Base-by-base conservation (phyloP, 257 asterid species). In the Solanum virginianum region DNA sequence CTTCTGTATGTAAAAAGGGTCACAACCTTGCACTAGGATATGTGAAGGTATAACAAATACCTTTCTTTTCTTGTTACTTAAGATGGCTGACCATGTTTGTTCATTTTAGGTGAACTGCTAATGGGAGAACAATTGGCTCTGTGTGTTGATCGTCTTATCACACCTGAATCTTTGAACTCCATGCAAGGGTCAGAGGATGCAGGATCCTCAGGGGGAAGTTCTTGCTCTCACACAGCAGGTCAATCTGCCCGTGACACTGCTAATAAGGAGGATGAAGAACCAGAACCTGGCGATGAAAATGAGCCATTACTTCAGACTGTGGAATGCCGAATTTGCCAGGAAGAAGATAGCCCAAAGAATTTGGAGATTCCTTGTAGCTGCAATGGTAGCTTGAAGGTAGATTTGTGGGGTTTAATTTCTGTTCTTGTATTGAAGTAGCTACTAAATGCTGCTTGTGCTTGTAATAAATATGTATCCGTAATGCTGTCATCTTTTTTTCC, bases 291-390 rank as follows among this genome's bases (percentile, higher is more conserved):
- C n/a, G 91, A 85, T 82, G 93, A 91, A 88, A 87, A 83, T 47
- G 90, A 68, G 66, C 92, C 92, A 60, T 82, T 89, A 51, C 85
- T 91, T 51, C 89, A 88, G 85, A 62, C 85, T 17, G 87, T 85
- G 82, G 93, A 91, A 57, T 91, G 93, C 83, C 92, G 93, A 83
- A 91, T 91, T 82, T 91, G 93, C 84, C 92, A 91, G 83, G 93
- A 91, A 70, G 93, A 91, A 82, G 93, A 91, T 62, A 69, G 75
- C 69, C 56, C 71, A 1, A 87, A 85, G 45, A 89, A 91, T 83
- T 72, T 91, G 89, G 93, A 91, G 85, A 54, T 29, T 17, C 92
- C 92, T 49, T 91, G 93, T 80, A 86, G 89, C 65, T 91, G 93
- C 83, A 88, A 80, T 82, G 93, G 93, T 65, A 91, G 93, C 85